Evolutionary conservation across 768 basidiomycete genomes (phyloP), one percentile per base, ranked within the genome.

Genomic region (Kwoniella sp.): DNA sequence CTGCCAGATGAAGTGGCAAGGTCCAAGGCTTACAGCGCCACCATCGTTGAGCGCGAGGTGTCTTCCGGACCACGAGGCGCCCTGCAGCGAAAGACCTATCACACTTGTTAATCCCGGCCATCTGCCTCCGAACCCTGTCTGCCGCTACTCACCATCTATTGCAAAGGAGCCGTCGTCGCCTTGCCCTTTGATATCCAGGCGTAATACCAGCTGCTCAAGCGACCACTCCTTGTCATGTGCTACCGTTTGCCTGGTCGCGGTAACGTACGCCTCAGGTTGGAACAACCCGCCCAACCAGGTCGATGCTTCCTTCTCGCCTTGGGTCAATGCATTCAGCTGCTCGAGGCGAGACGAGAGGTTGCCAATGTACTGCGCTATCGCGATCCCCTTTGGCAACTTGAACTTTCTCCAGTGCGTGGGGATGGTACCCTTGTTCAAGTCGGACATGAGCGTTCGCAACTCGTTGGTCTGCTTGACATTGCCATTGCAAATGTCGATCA

Each of bases 191-290:
- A 96, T 82, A 49, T 89, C 89, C 19, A 99, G 78, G 50, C 84
- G 77, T 31, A 98, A 75, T 50, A 82, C 78, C 63, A 98, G 72
- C 7, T 88, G 89, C 74, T 99, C 93, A 57, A 99, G 76, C 73
- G 89, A 92, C 86, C 88, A 89, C 60, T 84, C 83, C 76, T 86
- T 89, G 49, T 84, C 80, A 70, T 96, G 92, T 2, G 93, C 95
- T 4, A 91, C 87, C n/a, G 88, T 84, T 74, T 99, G 93, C 44
- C 93, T 81, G 2, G 90, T 92, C 1, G 93, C 93, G 0, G 93
- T 96, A 64, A 98, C 81, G 71, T 90, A 98, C 3, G 91, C 92
- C 67, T 92, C 89, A 0, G 93, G 95, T 81, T 88, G 91, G 80
- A 98, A 96, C 50, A 99, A 74, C 0, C 89, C 88, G 20, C 93